Evolutionary conservation across 768 basidiomycete species (phyloP).

Genomic region (Imleria badia): DNA sequence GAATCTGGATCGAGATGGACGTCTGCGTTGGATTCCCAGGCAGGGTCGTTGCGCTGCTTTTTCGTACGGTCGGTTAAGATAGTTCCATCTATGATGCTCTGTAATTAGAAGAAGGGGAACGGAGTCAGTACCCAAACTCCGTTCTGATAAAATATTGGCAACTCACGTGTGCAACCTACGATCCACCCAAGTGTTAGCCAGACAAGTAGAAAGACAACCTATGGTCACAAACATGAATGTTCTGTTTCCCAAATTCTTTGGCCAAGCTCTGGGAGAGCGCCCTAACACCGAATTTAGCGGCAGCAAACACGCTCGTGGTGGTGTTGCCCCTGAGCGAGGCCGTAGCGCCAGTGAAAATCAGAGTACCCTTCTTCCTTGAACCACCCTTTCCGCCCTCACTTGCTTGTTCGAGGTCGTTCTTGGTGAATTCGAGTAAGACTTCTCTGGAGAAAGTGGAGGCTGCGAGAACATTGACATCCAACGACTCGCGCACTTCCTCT

Average conservation of each 20-base stretch:
- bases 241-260: constrained; percentile 72
- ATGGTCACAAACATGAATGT: constrained; percentile 57
- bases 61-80: constrained; percentile 42
- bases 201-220: not conserved
- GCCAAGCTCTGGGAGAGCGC: constrained; percentile 69
- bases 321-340: constrained; percentile 63
- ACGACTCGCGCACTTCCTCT: constrained; percentile 49
- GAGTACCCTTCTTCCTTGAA: constrained; percentile 58
- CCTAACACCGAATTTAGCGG: constrained; percentile 61
- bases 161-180: constrained; percentile 65
- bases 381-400: constrained; percentile 38
- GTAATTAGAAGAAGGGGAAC: not conserved
- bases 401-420: constrained; percentile 44
- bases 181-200: not conserved
- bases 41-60: constrained; percentile 28
- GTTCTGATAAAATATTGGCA: not conserved
- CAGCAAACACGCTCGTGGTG: constrained; percentile 59
- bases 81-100: constrained; percentile 72
- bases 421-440: constrained; percentile 57
- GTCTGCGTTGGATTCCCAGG: constrained; percentile 47
- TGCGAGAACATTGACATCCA: constrained; percentile 54
- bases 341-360: constrained; percentile 76
- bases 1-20: constrained; percentile 58
- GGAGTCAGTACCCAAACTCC: not conserved
- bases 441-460: constrained; percentile 66